Evolutionary conservation across 2,329 filamentous ascomycete species (phyloP), one percentile per base, ranked within the genome.

Genomic region (Colletotrichum tropicicola): DNA sequence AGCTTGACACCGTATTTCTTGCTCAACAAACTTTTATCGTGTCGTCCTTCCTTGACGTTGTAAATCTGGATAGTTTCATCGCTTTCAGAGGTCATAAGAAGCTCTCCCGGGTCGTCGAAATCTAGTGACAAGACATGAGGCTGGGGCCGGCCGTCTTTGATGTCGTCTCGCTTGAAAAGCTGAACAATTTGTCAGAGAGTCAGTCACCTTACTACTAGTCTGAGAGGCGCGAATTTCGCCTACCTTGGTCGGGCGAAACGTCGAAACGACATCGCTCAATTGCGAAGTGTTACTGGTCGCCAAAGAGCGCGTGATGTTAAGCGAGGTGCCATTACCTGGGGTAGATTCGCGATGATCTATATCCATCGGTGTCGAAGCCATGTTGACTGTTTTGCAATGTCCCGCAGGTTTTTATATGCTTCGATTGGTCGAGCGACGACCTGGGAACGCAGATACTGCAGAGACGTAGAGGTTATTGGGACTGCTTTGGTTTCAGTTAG

Each of bases 1-100:
- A 98, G 86, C 75, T 97, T 96, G 17, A 93, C 94, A 65, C 96
- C 96, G 73, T 99, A 99, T 77, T 99, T 99, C 75, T 98, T 97
- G 80, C 92, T 97, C 54, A 97, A 89, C 48, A 98, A 85, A 65
- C 91, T 91, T 80, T 98, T 98, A 48, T 93, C 92, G 71, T 94
- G 91, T 66, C 92, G 92, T 5, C 96, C 96, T 69, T 97, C 94
- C 73, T 92, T 92, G 68, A 97, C 91, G 73, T 96, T 97, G 82
- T 97, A 99, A 30, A 99, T 90, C 74, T 98, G 94, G 68, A 99
- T 92, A 4, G 93, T 97, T 76, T 98, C 94, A 78, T 99, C 96
- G 80, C 93, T 94, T 70, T 94, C 92, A 6, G 94, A 93, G 0
- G 94, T 92, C 79, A 99, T 93, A 65, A 97, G 87, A 52, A 95